These are phyloP conservation scores for Betula pendula DNA, from an alignment of 306 rosid genomes.

Conservation along the genomic window DNA sequence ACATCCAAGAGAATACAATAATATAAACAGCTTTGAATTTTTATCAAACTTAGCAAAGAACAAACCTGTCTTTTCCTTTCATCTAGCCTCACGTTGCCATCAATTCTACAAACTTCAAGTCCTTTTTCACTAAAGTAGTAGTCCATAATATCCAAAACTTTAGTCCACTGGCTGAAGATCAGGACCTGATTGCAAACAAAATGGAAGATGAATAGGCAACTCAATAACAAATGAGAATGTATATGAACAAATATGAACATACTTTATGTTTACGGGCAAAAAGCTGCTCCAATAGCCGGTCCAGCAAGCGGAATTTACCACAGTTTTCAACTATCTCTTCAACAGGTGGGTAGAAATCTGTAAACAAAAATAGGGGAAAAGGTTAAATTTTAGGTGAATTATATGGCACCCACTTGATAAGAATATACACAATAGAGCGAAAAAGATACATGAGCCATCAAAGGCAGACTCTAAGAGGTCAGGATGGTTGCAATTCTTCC, in stretches of 20 bases:
- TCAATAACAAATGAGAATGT: constrained; percentile 19
- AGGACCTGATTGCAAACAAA: constrained; percentile 65
- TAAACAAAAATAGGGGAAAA: constrained; percentile 23
- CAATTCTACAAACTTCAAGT: constrained; percentile 85
- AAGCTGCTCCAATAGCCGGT: constrained; percentile 63
- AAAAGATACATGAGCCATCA: constrained; percentile 57
- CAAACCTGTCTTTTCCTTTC: constrained; percentile 83
- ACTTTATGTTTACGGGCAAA: constrained; percentile 79
- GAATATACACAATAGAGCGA: constrained; percentile 4
- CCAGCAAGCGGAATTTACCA: constrained; percentile 84
- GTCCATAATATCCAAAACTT: constrained; percentile 83
- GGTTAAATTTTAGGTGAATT: constrained; percentile 23
- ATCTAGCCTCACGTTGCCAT: constrained; percentile 72
- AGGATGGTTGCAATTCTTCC: constrained; percentile 97
- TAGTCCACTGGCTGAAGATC: constrained; percentile 90
- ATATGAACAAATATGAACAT: constrained; percentile 21
- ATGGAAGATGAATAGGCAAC: constrained; percentile 23
- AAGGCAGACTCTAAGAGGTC: constrained; percentile 70
- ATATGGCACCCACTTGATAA: constrained; percentile 9
- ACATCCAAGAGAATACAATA: background rate
- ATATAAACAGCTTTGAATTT: background rate
- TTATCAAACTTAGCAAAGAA: constrained; percentile 6
- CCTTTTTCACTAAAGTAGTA: constrained; percentile 90
- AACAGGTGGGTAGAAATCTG: constrained; percentile 73
- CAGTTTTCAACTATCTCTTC: constrained; percentile 79